Conservation (phyloP, 345 rosid species). For the Orychophragmus violaceus region DNA sequence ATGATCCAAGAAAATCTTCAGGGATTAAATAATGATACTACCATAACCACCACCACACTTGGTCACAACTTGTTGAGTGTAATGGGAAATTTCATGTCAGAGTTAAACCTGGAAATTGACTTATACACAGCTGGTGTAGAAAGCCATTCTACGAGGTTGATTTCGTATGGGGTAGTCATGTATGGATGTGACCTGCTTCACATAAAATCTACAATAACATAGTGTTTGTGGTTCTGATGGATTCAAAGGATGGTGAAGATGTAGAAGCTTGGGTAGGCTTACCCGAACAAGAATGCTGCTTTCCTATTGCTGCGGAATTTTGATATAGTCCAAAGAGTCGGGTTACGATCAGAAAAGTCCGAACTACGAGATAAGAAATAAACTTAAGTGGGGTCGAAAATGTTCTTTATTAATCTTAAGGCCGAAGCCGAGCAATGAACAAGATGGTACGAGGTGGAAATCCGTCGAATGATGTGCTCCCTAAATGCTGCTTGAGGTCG, state of each 20-base stretch:
- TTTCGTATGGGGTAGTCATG: conserved; percentile 40
- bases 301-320: too few species aligned
- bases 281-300: conserved; percentile 33
- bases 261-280: conserved; percentile 44
- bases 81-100: not conserved
- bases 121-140: conserved; percentile 34
- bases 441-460: too few species aligned
- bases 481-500: too few species aligned
- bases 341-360: too few species aligned
- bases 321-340: too few species aligned
- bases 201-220: not conserved
- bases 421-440: too few species aligned
- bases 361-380: too few species aligned
- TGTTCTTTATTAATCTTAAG: too few species aligned
- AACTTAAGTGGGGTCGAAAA: too few species aligned
- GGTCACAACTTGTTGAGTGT: not conserved
- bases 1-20: not conserved
- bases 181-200: conserved; percentile 21
- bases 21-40: not conserved
- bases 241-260: conserved; percentile 31
- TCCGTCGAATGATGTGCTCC: too few species aligned
- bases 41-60: not conserved
- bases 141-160: conserved; percentile 39
- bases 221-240: conserved; percentile 8
- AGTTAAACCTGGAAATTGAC: not conserved